Base-by-base conservation (phyloP, 1,284 basidiomycete genomes). In the Papiliotrema flavescens region DNA sequence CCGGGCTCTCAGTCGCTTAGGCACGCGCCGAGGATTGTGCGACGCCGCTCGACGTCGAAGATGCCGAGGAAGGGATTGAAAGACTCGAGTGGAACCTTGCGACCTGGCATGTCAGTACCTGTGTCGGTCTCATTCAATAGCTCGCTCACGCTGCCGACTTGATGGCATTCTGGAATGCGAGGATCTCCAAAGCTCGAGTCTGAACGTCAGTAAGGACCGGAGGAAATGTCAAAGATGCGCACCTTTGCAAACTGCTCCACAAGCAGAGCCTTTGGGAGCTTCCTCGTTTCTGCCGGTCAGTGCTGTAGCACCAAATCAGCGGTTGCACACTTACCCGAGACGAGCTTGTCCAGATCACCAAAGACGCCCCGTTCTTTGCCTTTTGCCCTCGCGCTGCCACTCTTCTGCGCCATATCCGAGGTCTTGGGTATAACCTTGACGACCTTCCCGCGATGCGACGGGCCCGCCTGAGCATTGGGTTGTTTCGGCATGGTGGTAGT, bases 11-110 rank as follows among this genome's bases (percentile, higher is more conserved):
- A 96, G 77, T 24, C 87, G 81, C 24, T 83, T 74, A 0, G 93
- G 93, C n/a, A 97, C 89, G 15, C 91, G 84, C 6, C 90, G 84
- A 19, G 90, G 85, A 74, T 96, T 88, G 73, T 96, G 93, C 63
- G 90, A 93, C 1, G 93, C 93, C 11, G 93, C 92, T 65, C 93
- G 81, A 32, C 93, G 83, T 23, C 93, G 83, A 14, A 97, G 80
- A 70, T 93, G 89, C 22, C 93, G 82, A 11, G 93, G 93, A 9
- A 96, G 80, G 15, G 87, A 85, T 74, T 97, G 93, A 84, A 93
- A 97, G 1, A 86, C 89, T 53, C 93, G 81, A 56, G 88, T 85
- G 0, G 85, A 88, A 23, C 85, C 83, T 57, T 82, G 83, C 74
- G 62, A 40, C 7, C 24, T 45, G 63, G 46, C 59, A 54, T 26